Conservation (phyloP, 768 basidiomycete genomes). For the Russula lepida region DNA sequence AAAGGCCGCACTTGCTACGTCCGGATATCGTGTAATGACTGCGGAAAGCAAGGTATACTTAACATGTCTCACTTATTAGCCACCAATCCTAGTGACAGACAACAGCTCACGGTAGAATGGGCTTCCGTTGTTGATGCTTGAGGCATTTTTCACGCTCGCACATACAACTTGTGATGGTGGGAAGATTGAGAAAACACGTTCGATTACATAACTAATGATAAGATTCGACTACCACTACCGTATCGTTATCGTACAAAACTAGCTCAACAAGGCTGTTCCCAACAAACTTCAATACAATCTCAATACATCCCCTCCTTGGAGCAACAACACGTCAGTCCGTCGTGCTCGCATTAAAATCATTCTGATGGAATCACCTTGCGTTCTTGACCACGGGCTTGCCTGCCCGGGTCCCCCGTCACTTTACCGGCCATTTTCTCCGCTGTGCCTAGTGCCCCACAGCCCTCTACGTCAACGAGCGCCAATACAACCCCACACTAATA, state of each 20-base stretch:
- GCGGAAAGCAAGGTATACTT: constrained; percentile 9
- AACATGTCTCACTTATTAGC: not conserved
- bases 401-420: constrained; percentile 8
- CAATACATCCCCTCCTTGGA: constrained; percentile 8
- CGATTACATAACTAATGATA: constrained; percentile 5
- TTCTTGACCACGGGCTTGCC: constrained; percentile 10
- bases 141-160: not conserved
- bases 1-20: constrained; percentile 7
- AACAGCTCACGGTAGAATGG: constrained; percentile 1
- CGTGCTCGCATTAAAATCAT: not conserved
- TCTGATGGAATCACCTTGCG: constrained; percentile 12
- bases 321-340: not conserved
- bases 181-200: too few species aligned
- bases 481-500: not conserved
- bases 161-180: too few species aligned
- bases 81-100: too few species aligned
- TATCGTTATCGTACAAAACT: not conserved
- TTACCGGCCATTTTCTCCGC: constrained; percentile 17
- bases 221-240: too few species aligned
- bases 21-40: constrained; percentile 4
- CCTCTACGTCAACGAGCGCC: not conserved
- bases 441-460: constrained; percentile 7
- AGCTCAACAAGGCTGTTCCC: not conserved
- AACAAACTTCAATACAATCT: not conserved
- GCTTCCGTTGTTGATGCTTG: not conserved